Percentiles rank a stretch among this genome's conserved stretches.
Conservation (phyloP, 352 stramenopile genomes). For the Pythium graminicola region DNA sequence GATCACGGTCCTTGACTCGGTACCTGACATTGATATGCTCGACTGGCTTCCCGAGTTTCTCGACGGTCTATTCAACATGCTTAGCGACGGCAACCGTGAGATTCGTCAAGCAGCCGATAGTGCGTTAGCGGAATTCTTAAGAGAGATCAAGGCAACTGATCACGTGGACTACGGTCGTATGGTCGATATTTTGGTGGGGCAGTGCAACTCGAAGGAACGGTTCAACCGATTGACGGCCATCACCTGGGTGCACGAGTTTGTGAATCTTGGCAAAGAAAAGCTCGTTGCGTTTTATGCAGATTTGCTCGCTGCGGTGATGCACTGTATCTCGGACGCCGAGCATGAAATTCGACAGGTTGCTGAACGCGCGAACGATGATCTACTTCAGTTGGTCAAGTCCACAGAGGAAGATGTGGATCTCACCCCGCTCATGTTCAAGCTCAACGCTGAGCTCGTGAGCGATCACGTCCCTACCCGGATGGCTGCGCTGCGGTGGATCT, state of each 20-base stretch:
- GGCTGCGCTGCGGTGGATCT: constrained; percentile 94
- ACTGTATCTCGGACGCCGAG: constrained; percentile 97
- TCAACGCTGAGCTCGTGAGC: constrained; percentile 92
- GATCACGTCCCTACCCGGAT: constrained; percentile 97
- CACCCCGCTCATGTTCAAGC: constrained; percentile 90
- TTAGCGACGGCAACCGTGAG: constrained; percentile 97
- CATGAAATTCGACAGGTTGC: constrained; percentile 95
- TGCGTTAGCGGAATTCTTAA: constrained; percentile 91
- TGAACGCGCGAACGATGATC: constrained; percentile 94
- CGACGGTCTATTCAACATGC: constrained; percentile 99
- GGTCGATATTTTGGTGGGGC: constrained; percentile 96
- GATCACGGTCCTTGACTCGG: constrained; percentile 98
- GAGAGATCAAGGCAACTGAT: constrained; percentile 94
- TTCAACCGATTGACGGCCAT: constrained; percentile 97
- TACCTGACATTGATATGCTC: constrained; percentile 99
- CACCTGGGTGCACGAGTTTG: constrained; percentile 98
- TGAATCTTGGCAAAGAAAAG: constrained; percentile 92
- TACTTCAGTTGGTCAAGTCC: constrained; percentile 93
- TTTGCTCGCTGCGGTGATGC: constrained; percentile 94
- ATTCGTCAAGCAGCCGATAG: constrained; percentile 95
- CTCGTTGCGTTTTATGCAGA: constrained; percentile 95
- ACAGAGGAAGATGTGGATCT: constrained; percentile 89
- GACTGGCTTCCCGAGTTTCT: constrained; percentile 97
- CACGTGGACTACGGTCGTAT: constrained; percentile 97
- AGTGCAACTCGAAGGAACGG: constrained; percentile 95